Conservation (phyloP, 257 asterid genomes). For the Solanum commersonii region DNA sequence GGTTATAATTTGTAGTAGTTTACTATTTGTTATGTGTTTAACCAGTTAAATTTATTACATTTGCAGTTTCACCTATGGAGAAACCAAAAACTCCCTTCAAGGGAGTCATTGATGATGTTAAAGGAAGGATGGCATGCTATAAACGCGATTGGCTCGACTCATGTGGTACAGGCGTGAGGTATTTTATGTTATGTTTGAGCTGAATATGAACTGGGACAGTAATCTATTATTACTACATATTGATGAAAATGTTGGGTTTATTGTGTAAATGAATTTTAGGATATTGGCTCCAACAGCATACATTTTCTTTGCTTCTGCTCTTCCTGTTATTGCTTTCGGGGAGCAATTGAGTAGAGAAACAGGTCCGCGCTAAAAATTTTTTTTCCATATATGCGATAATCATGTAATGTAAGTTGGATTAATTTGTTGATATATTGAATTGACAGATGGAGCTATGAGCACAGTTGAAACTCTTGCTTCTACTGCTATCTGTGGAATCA, state of each 20-base stretch:
- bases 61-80: slow-evolving; percentile 24
- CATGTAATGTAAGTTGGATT: not conserved
- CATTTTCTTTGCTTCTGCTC: slow-evolving; percentile 89
- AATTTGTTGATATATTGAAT: not conserved
- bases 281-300: slow-evolving; percentile 87
- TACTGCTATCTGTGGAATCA: slow-evolving; percentile 77
- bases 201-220: not conserved
- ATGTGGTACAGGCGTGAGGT: slow-evolving; percentile 66
- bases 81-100: slow-evolving; percentile 19
- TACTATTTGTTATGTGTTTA: not conserved
- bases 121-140: slow-evolving; percentile 35
- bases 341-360: slow-evolving; percentile 80
- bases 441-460: slow-evolving; percentile 72
- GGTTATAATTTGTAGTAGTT: not conserved
- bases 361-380: slow-evolving; percentile 25
- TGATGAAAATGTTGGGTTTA: not conserved
- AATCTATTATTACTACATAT: not conserved
- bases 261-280: slow-evolving; percentile 30
- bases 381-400: not conserved
- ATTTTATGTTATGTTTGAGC: not conserved
- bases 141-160: slow-evolving; percentile 33
- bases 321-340: slow-evolving; percentile 90
- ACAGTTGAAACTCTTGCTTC: slow-evolving; percentile 78
- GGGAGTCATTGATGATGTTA: slow-evolving; percentile 27
- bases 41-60: not conserved